Base-by-base conservation (phyloP, 345 rosid species). In the Citrus trifoliata region DNA sequence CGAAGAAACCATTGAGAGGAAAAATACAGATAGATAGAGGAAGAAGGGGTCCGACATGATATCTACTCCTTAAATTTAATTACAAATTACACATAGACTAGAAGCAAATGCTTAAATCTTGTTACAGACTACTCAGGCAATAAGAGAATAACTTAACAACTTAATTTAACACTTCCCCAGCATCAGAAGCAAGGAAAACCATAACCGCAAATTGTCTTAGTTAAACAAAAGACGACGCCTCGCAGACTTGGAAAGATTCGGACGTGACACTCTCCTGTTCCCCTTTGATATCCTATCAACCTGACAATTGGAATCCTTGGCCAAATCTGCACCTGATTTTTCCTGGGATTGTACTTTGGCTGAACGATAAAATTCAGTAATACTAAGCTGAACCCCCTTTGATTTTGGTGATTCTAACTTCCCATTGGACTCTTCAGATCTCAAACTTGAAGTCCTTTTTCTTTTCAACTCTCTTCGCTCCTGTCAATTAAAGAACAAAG, bases 341-440 rank as follows among this genome's bases (percentile, higher is more conserved):
- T 48, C 80, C 60, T 67, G 80, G 63, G 77, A 10, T 24, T 82
- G 81, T 63, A 76, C 81, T 85, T 92, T 94, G 72, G 87, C 70
- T 46, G 97, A 88, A 8, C 90, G 90, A 85, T 88, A 96, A 88
- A 94, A 94, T 77, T 90, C 91, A 1, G 90, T 93, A 10, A 96
- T 88, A 28, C 86, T 92, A 37, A 81, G 86, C 59, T 94, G 99
- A 46, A 85, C 81, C 69, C 87, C 92, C 81, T 71, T 80, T 64
- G 90, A 78, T 81, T 86, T 86, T 64, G 83, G 70, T 42, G 83
- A 75, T 73, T 85, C 89, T 24, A 68, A 80, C 76, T 74, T 83
- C 66, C 78, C 76, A 59, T 40, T n/a, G 46, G 83, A 70, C 77
- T 73, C 89, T 83, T 84, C 85, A 48, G 77, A 69, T 33, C 70